Evolutionary conservation across 2,329 filamentous ascomycete genomes (phyloP).

Genomic region (Ilyonectria sp.): DNA sequence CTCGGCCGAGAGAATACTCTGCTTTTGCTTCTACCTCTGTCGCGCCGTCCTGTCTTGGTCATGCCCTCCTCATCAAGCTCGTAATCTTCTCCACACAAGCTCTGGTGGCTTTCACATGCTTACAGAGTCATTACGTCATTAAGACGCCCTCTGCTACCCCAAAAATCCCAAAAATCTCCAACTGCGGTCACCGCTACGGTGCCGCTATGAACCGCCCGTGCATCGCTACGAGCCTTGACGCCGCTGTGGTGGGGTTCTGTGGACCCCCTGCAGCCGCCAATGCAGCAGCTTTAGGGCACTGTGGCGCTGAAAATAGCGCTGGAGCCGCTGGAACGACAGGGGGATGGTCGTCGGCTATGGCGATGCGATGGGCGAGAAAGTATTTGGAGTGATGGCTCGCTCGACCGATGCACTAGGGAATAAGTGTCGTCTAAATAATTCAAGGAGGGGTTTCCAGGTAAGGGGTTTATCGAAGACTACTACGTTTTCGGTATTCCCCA

Average conservation of each 20-base stretch:
- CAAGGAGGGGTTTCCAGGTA: not conserved
- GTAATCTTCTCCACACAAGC: conserved; percentile 24
- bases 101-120: conserved; percentile 29
- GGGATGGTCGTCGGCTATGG: not conserved
- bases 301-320: conserved; percentile 7
- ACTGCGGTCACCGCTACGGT: not conserved
- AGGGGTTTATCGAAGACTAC: not conserved
- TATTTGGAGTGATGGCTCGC: not conserved
- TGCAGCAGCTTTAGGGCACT: not conserved
- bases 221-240: conserved; percentile 1
- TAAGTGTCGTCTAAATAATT: not conserved
- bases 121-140: conserved; percentile 31
- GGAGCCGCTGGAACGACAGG: conserved; percentile 1
- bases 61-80: conserved; percentile 18
- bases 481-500: not conserved
- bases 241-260: not conserved
- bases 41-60: conserved; percentile 12
- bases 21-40: not conserved
- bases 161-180: conserved; percentile 19
- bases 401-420: not conserved
- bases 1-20: not conserved
- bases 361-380: not conserved
- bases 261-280: not conserved
- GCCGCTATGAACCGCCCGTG: not conserved
- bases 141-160: conserved; percentile 3